These are phyloP conservation scores for Xanthoconium stramineum DNA, from an alignment of 768 basidiomycete species.

Conservation along the genomic window DNA sequence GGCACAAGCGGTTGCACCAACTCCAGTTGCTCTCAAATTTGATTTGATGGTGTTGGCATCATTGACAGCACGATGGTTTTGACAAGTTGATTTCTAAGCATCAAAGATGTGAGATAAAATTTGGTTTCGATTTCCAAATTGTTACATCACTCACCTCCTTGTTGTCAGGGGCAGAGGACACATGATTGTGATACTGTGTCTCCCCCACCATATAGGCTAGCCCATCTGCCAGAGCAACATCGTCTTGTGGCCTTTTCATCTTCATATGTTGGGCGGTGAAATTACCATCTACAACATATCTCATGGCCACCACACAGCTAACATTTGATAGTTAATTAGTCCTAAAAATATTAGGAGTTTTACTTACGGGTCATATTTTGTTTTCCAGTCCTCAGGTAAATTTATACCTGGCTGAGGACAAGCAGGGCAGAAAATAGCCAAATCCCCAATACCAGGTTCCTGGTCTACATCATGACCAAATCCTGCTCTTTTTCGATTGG, in stretches of 20 bases:
- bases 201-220: background rate
- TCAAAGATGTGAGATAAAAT: too few species aligned
- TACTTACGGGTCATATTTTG: background rate
- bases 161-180: background rate
- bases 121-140: too few species aligned
- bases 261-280: too few species aligned
- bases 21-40: background rate
- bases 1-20: background rate
- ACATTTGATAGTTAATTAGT: background rate
- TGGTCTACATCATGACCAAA: background rate
- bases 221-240: background rate
- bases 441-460: background rate
- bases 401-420: too few species aligned
- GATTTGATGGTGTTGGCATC: background rate
- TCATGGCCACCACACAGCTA: background rate
- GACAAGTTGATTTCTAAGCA: background rate
- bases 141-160: too few species aligned
- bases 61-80: slow-evolving; percentile 1
- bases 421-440: too few species aligned
- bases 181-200: background rate
- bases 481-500: background rate
- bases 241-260: background rate
- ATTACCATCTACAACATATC: too few species aligned
- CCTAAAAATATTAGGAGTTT: background rate
- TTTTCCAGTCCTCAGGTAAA: background rate